These are phyloP conservation scores for Talaromyces borbonicus DNA, from an alignment of 495 filamentous ascomycete genomes.

Conservation along the genomic window DNA sequence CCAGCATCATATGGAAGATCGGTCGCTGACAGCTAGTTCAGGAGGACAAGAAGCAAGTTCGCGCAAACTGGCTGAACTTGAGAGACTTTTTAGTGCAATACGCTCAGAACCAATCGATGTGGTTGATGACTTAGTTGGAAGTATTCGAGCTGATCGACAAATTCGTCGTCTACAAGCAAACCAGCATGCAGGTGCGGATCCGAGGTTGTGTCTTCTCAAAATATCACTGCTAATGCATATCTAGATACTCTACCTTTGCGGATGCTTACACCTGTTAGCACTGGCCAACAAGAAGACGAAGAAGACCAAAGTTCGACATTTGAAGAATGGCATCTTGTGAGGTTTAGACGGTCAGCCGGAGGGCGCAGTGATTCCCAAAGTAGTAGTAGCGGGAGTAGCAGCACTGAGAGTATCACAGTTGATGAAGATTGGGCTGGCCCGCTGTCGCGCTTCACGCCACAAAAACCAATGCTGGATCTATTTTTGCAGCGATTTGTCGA, in stretches of 20 bases:
- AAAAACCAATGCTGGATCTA: conserved; percentile 20
- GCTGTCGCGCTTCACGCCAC: conserved; percentile 1
- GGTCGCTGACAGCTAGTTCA: not conserved
- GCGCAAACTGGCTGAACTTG: conserved; percentile 25
- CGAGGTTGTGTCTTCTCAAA: not conserved
- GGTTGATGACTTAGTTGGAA: conserved; percentile 25
- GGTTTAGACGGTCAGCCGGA: not conserved
- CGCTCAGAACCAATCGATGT: conserved; percentile 26
- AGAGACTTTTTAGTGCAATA: conserved; percentile 30
- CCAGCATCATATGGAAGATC: not conserved
- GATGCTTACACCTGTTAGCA: conserved; percentile 1
- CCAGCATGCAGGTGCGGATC: not conserved
- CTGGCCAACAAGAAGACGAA: not conserved
- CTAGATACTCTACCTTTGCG: not conserved
- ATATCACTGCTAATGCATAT: not conserved
- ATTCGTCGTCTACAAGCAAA: not conserved
- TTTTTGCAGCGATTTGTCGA: conserved; percentile 38
- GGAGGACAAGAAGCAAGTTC: conserved; percentile 1
- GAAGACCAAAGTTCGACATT: not conserved
- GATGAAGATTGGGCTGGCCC: conserved; percentile 8
- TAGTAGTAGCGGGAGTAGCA: conserved; percentile 7
- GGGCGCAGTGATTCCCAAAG: conserved; percentile 2
- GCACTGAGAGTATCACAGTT: conserved; percentile 4
- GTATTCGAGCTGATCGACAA: conserved; percentile 16
- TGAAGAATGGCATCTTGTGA: not conserved